Percentiles rank a stretch among this genome's conserved stretches.
Evolutionary conservation across 2,329 filamentous ascomycete genomes (phyloP).

Genomic region (Aspergillus fumigatiaffinis): DNA sequence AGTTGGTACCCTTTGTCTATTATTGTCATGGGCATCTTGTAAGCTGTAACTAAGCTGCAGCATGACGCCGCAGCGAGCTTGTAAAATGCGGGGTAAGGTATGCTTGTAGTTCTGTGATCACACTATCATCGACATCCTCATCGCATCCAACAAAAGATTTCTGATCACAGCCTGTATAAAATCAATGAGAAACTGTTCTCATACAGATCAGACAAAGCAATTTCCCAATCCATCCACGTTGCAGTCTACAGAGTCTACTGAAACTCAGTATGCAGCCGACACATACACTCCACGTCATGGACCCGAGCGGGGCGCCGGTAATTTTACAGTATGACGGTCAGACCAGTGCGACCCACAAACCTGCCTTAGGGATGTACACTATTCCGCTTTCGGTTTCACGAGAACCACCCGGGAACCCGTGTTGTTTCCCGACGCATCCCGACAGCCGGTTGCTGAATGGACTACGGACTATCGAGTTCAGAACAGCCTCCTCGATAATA

Average conservation of each 20-base stretch:
- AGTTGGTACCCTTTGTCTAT: background rate
- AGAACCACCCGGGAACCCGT: conserved; percentile 2
- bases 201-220: background rate
- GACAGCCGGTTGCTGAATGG: background rate
- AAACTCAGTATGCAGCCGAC: background rate
- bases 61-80: background rate
- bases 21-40: background rate
- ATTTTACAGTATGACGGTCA: background rate
- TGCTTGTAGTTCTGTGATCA: background rate
- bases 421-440: conserved; percentile 3
- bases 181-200: background rate
- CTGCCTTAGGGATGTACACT: background rate
- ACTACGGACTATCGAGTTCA: background rate
- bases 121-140: background rate
- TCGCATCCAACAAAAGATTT: background rate
- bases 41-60: background rate
- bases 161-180: background rate
- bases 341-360: background rate
- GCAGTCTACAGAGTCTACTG: background rate
- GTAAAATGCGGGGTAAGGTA: background rate
- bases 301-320: background rate
- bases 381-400: background rate
- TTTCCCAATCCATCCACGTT: background rate
- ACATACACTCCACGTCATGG: background rate
- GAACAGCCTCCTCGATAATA: background rate